Evolutionary conservation across 177 flowering plant species (phyloP).

Genomic region (Tripterygium wilfordii): DNA sequence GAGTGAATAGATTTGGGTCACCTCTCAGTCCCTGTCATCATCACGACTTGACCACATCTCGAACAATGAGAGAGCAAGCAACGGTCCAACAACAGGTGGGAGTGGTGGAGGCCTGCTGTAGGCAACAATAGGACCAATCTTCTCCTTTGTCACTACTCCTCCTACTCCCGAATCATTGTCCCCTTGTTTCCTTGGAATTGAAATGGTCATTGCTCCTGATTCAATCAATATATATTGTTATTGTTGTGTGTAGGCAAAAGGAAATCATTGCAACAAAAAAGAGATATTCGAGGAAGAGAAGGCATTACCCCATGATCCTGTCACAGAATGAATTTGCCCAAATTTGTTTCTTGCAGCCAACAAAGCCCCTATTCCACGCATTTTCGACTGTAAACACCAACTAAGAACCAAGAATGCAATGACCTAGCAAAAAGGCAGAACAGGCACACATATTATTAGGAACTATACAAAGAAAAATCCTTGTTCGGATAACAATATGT

Average conservation of each 20-base stretch:
- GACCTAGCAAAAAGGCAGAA: too few relatives aligned
- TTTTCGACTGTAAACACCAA: too few relatives aligned
- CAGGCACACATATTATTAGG: too few relatives aligned
- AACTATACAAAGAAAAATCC: too few relatives aligned
- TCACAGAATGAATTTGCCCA: constrained; percentile 15
- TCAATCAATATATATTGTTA: background rate
- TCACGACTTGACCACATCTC: constrained; percentile 41
- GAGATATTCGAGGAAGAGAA: background rate
- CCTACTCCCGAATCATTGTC: constrained; percentile 20
- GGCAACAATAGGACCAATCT: constrained; percentile 47
- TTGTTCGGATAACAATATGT: too few relatives aligned
- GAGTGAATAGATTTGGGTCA: too few relatives aligned
- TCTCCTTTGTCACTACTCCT: constrained; percentile 16
- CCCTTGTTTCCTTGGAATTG: constrained; percentile 33
- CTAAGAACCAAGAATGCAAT: too few relatives aligned
- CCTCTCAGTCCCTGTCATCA: constrained; percentile 32
- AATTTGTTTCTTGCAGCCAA: constrained; percentile 24
- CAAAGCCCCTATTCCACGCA: constrained; percentile 29
- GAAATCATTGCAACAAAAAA: too few relatives aligned
- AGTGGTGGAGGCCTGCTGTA: constrained; percentile 62
- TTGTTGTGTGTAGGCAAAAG: background rate
- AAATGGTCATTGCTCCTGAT: constrained; percentile 24
- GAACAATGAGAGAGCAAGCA: constrained; percentile 47
- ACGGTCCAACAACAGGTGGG: constrained; percentile 59
- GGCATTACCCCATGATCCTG: constrained; percentile 25